phyloP scores from a whole-genome alignment of 2,329 filamentous ascomycete genomes.

The Chrysoporthe puriensis region DNA sequence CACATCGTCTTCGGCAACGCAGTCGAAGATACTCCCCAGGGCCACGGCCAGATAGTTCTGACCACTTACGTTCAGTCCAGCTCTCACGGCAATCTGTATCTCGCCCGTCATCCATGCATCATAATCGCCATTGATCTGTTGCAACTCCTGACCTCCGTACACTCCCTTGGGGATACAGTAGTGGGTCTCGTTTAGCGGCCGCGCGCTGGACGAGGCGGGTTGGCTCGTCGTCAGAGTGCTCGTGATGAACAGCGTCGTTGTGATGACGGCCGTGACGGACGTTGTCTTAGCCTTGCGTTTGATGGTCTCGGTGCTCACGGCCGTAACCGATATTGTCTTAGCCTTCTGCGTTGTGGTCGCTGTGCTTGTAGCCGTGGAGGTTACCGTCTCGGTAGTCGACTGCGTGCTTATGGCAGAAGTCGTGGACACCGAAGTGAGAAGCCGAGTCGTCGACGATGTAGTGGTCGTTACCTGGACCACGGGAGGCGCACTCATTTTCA shows the following conservation, averaged over 20 bases:
- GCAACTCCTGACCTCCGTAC: slow-evolving; percentile 19
- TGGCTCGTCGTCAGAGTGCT: slow-evolving; percentile 1
- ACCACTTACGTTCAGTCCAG: slow-evolving; percentile 6
- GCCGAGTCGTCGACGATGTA: background rate
- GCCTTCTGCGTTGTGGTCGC: background rate
- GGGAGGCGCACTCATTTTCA: background rate
- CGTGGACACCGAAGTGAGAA: background rate
- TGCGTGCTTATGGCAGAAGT: background rate
- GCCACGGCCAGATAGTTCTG: background rate
- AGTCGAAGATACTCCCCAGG: slow-evolving; percentile 17
- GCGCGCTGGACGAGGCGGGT: background rate
- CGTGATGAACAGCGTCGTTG: slow-evolving; percentile 2
- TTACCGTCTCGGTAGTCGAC: background rate
- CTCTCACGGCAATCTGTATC: slow-evolving; percentile 1
- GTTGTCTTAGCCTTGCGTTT: background rate
- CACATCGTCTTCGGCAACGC: background rate
- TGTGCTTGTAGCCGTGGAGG: background rate
- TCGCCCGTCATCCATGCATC: slow-evolving; percentile 8
- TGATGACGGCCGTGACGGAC: slow-evolving; percentile 1
- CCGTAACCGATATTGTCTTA: background rate
- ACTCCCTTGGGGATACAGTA: slow-evolving; percentile 10
- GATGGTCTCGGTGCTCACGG: slow-evolving; percentile 7
- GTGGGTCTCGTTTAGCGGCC: background rate
- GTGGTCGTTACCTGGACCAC: background rate
- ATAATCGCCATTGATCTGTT: slow-evolving; percentile 18